phyloP scores from a whole-genome alignment of 176 grass and related monocot genomes.

The Bolboschoenus planiculmis region DNA sequence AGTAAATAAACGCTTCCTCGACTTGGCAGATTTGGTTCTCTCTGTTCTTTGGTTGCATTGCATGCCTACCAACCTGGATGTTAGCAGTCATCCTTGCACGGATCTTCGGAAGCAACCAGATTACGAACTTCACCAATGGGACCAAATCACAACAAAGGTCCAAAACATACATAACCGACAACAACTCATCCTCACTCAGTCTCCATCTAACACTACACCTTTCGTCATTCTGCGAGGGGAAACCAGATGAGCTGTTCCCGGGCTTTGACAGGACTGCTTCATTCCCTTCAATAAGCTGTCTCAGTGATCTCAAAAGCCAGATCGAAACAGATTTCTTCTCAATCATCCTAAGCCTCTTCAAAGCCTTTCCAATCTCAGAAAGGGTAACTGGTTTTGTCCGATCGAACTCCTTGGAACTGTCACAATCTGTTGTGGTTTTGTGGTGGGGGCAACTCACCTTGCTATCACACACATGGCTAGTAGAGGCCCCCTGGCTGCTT shows the following conservation, averaged over 20 bases:
- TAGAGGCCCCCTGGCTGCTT: slow-evolving; percentile 90
- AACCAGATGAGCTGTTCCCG: slow-evolving; percentile 42
- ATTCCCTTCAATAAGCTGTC: slow-evolving; percentile 84
- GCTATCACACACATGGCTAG: slow-evolving; percentile 96
- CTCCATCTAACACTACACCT: slow-evolving; percentile 53
- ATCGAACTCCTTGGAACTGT: slow-evolving; percentile 59
- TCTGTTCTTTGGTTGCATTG: slow-evolving; percentile 51
- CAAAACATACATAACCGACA: slow-evolving; percentile 79
- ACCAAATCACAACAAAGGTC: slow-evolving; percentile 87
- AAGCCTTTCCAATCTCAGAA: slow-evolving; percentile 59
- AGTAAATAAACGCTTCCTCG: slow-evolving; percentile 83
- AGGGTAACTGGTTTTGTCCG: slow-evolving; percentile 37
- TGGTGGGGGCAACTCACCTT: slow-evolving; percentile 82
- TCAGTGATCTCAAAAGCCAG: slow-evolving; percentile 86
- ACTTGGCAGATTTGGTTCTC: slow-evolving; percentile 87
- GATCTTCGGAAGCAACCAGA: slow-evolving; percentile 78
- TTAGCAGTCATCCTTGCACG: slow-evolving; percentile 41
- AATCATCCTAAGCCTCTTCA: slow-evolving; percentile 79
- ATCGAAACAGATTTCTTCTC: slow-evolving; percentile 84
- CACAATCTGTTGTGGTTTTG: slow-evolving; percentile 54
- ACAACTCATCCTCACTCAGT: slow-evolving; percentile 78
- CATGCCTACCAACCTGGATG: slow-evolving; percentile 48
- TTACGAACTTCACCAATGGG: slow-evolving; percentile 61
- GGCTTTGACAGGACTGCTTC: slow-evolving; percentile 53
- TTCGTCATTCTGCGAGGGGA: slow-evolving; percentile 44